Evolutionary conservation across 1,139 yeast species (phyloP).

Genomic region (Blastobotrys persicus): DNA sequence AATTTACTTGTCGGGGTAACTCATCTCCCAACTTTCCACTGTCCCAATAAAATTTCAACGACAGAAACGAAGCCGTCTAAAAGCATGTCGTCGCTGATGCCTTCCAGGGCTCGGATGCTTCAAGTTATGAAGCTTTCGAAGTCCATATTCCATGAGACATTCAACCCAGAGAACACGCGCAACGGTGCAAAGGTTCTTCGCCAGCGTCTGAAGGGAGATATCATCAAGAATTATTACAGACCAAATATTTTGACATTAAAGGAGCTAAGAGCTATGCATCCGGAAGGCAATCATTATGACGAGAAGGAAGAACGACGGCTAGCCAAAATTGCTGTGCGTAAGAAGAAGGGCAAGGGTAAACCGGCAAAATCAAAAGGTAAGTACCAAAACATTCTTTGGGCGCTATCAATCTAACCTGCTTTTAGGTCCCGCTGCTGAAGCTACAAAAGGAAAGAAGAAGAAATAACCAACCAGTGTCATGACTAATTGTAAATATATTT

Average conservation of each 20-base stretch:
- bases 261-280: slow-evolving; percentile 56
- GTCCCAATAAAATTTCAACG: slow-evolving; percentile 5
- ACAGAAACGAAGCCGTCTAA: not conserved
- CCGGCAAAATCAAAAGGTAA: slow-evolving; percentile 28
- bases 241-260: slow-evolving; percentile 44
- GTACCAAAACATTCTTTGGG: not conserved
- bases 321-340: slow-evolving; percentile 28
- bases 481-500: slow-evolving; percentile 10
- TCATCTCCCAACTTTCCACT: not conserved
- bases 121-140: slow-evolving; percentile 58
- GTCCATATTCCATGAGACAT: slow-evolving; percentile 58
- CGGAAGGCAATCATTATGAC: slow-evolving; percentile 61
- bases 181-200: slow-evolving; percentile 77
- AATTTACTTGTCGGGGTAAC: too few relatives aligned
- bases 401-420: not conserved
- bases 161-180: slow-evolving; percentile 66
- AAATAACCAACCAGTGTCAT: slow-evolving; percentile 7
- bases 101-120: slow-evolving; percentile 46
- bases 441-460: slow-evolving; percentile 21
- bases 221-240: slow-evolving; percentile 72
- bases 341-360: slow-evolving; percentile 29
- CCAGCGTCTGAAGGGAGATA: slow-evolving; percentile 73
- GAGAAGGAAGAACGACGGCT: slow-evolving; percentile 64
- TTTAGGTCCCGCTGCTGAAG: slow-evolving; percentile 8
- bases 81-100: slow-evolving; percentile 11